phyloP scores from a whole-genome alignment of 2,329 filamentous ascomycete species.

The Apiospora rasikravindrae region DNA sequence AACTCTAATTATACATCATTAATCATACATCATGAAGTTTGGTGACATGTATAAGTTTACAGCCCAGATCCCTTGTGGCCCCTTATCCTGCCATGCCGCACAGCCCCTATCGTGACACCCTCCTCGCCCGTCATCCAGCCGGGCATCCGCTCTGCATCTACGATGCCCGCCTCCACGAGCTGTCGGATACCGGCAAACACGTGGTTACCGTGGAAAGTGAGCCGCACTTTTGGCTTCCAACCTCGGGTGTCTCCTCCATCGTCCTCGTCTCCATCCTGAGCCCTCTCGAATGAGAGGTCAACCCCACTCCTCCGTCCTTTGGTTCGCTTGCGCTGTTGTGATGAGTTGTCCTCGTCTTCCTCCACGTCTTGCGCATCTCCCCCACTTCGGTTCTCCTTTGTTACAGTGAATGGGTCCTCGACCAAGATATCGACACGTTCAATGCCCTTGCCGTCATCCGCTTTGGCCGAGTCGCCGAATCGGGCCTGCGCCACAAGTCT shows the following conservation, averaged over 20 bases:
- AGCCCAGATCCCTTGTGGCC: constrained; percentile 63
- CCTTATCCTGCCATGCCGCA: constrained; percentile 69
- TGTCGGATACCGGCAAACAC: constrained; percentile 82
- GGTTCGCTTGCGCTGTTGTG: constrained; percentile 24
- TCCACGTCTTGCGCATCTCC: constrained; percentile 23
- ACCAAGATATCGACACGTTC: constrained; percentile 66
- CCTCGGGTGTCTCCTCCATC: constrained; percentile 34
- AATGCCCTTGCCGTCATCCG: constrained; percentile 64
- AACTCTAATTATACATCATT: background rate
- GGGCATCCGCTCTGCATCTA: constrained; percentile 81
- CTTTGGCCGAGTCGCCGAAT: constrained; percentile 67
- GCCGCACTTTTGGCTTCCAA: constrained; percentile 64
- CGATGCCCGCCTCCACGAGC: constrained; percentile 75
- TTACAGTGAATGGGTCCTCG: constrained; percentile 59
- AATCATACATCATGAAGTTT: constrained; percentile 13
- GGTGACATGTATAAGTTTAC: constrained; percentile 31
- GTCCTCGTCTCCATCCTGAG: constrained; percentile 32
- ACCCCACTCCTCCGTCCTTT: constrained; percentile 33
- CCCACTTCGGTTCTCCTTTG: background rate
- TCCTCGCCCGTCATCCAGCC: constrained; percentile 92
- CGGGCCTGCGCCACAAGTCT: constrained; percentile 68
- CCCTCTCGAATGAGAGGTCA: constrained; percentile 30
- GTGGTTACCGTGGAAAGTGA: constrained; percentile 77
- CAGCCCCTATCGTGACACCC: constrained; percentile 74
- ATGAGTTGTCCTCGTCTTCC: background rate